Evolutionary conservation across 306 rosid species (phyloP).

Genomic region (Glycine latifolia): DNA sequence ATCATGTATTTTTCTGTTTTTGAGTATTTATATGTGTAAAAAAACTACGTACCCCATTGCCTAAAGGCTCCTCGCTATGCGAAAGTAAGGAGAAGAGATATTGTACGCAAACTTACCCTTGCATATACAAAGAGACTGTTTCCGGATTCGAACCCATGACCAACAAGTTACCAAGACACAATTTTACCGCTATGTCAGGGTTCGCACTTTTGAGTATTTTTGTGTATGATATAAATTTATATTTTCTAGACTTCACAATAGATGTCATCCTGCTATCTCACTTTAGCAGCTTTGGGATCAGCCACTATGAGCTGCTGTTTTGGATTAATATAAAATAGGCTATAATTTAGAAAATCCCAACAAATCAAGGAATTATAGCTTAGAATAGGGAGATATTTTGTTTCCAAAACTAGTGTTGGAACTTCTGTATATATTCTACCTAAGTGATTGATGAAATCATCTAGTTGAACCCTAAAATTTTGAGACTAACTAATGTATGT

Average conservation of each 20-base stretch:
- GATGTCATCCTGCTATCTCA: neutral
- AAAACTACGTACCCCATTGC: no score
- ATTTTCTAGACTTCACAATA: neutral
- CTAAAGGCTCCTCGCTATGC: no score
- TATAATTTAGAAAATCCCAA: neutral
- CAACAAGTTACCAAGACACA: no score
- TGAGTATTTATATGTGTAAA: neutral
- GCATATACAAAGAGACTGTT: no score
- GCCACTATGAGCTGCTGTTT: neutral
- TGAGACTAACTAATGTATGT: neutral
- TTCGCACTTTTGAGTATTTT: no score
- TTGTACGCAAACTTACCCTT: no score
- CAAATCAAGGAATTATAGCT: neutral
- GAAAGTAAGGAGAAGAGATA: no score
- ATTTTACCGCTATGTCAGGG: no score
- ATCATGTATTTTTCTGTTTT: neutral
- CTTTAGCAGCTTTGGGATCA: neutral
- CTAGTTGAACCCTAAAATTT: neutral
- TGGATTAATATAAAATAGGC: neutral
- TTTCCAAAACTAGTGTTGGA: neutral
- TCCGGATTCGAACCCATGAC: no score
- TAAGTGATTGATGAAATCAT: neutral
- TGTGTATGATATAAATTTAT: neutral
- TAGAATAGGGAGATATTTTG: neutral
- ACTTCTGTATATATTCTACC: neutral